These are phyloP conservation scores for Carallia pectinifolia DNA, from an alignment of 345 rosid species.

Conservation along the genomic window DNA sequence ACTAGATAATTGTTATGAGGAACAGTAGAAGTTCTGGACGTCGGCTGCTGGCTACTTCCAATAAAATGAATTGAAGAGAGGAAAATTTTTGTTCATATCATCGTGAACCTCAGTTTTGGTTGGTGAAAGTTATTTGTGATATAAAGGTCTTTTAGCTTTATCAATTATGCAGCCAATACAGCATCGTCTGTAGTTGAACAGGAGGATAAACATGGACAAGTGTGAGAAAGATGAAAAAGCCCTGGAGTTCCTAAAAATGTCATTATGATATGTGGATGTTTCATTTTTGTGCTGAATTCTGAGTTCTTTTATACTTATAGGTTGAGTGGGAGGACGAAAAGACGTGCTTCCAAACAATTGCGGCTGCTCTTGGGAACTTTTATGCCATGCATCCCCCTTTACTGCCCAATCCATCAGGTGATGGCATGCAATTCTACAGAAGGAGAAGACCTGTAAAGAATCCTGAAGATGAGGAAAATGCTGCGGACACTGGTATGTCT, in stretches of 20 bases:
- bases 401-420: conserved; percentile 81
- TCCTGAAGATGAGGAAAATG: conserved; percentile 30
- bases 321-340: conserved; percentile 91
- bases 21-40: not conserved
- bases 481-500: conserved; percentile 39
- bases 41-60: not conserved
- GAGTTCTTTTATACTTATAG: conserved; percentile 31
- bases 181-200: not conserved
- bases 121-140: not conserved
- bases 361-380: conserved; percentile 90
- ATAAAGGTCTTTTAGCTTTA: not conserved
- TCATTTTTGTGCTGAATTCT: conserved; percentile 5
- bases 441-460: conserved; percentile 35
- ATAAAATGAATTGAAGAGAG: not conserved
- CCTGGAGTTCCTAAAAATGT: not conserved
- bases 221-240: conserved; percentile 1
- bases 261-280: not conserved
- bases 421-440: conserved; percentile 59
- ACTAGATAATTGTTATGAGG: not conserved
- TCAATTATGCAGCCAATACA: not conserved
- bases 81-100: not conserved
- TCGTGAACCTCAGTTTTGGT: not conserved
- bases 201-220: not conserved
- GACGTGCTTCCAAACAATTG: conserved; percentile 73
- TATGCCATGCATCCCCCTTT: conserved; percentile 92